Evolutionary conservation across 441 rosid genomes (phyloP).

Genomic region (Eutrema salsugineum): DNA sequence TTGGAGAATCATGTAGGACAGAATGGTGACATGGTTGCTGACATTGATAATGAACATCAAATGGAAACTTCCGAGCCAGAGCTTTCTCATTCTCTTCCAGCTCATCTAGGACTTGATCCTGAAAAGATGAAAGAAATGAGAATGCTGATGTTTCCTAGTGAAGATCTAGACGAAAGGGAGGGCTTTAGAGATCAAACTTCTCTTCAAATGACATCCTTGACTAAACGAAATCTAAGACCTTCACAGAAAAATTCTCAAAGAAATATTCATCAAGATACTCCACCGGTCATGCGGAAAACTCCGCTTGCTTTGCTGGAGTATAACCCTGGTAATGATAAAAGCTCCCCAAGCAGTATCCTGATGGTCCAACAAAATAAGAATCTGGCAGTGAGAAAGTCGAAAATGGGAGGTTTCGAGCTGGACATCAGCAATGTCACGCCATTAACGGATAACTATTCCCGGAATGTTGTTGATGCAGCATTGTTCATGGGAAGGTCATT

Average conservation of each 20-base stretch:
- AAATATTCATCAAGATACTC: constrained; percentile 45
- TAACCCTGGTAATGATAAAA: constrained; percentile 55
- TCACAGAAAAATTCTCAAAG: constrained; percentile 49
- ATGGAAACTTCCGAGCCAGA: constrained; percentile 45
- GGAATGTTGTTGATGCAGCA: constrained; percentile 88
- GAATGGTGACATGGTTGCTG: constrained; percentile 44
- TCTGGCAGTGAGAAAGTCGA: constrained; percentile 47
- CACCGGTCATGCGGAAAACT: constrained; percentile 52
- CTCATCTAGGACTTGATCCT: constrained; percentile 93
- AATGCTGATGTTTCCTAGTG: constrained; percentile 67
- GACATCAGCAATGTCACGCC: constrained; percentile 70
- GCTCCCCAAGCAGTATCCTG: constrained; percentile 58
- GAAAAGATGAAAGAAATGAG: constrained; percentile 83
- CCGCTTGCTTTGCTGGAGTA: constrained; percentile 87
- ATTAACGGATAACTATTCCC: constrained; percentile 62
- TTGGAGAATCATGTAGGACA: constrained; percentile 39
- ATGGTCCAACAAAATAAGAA: constrained; percentile 78
- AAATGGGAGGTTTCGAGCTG: constrained; percentile 71
- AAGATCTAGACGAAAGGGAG: constrained; percentile 55
- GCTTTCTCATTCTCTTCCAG: constrained; percentile 96
- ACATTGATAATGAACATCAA: constrained; percentile 41
- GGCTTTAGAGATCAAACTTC: constrained; percentile 37
- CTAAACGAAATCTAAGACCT: constrained; percentile 44
- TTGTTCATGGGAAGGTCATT: constrained; percentile 96
- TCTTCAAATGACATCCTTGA: constrained; percentile 35